Percentiles rank a stretch among this genome's conserved stretches.
These are phyloP conservation scores for Xanthoconium stramineum DNA, from an alignment of 768 basidiomycete species.

Conservation along the genomic window DNA sequence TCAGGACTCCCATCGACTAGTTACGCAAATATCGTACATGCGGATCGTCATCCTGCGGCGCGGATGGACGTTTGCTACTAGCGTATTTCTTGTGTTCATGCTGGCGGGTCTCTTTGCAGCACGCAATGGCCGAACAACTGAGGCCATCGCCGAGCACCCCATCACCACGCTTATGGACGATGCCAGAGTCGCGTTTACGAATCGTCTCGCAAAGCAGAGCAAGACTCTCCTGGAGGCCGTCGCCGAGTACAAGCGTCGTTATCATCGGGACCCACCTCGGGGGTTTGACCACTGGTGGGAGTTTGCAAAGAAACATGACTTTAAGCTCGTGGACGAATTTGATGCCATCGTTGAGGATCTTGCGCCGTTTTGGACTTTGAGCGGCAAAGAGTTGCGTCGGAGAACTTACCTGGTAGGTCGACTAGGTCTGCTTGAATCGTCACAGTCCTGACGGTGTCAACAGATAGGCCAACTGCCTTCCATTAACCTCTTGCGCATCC, in stretches of 20 bases:
- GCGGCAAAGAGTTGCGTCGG: slow-evolving; percentile 67
- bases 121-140: slow-evolving; percentile 18
- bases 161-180: slow-evolving; percentile 82
- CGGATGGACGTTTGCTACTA: slow-evolving; percentile 41
- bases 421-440: not conserved
- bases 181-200: slow-evolving; percentile 70
- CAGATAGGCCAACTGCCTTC: slow-evolving; percentile 78
- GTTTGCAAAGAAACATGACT: slow-evolving; percentile 69
- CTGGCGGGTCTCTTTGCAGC: slow-evolving; percentile 46
- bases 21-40: slow-evolving; percentile 9
- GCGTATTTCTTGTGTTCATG: slow-evolving; percentile 46
- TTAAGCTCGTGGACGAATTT: slow-evolving; percentile 88
- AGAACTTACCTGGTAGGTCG: slow-evolving; percentile 52
- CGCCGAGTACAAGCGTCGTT: slow-evolving; percentile 74
- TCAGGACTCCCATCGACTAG: not conserved
- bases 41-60: slow-evolving; percentile 14
- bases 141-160: slow-evolving; percentile 52
- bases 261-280: slow-evolving; percentile 74
- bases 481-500: slow-evolving; percentile 82
- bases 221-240: slow-evolving; percentile 77
- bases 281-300: slow-evolving; percentile 92
- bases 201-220: slow-evolving; percentile 71
- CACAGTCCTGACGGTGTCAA: not conserved
- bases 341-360: slow-evolving; percentile 77
- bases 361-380: slow-evolving; percentile 77